Evolutionary conservation across 371 early-diverging fungal genomes (phyloP).

Genomic region (Lichtheimia ornata): DNA sequence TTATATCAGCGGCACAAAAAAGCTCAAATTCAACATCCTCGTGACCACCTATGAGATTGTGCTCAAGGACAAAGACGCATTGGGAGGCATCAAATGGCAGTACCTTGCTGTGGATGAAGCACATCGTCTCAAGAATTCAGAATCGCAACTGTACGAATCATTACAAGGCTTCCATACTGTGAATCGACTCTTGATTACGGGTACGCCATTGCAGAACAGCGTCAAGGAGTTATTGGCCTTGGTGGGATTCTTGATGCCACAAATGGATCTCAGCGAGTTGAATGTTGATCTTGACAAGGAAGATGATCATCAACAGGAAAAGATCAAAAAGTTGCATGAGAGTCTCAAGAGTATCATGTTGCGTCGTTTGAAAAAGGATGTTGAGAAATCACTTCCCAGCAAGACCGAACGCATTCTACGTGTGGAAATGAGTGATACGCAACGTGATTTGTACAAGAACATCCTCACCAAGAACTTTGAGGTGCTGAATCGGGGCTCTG

Average conservation of each 20-base stretch:
- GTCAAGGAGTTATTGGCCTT: constrained; percentile 83
- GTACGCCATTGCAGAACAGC: constrained; percentile 90
- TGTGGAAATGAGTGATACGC: constrained; percentile 89
- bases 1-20: constrained; percentile 56
- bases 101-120: constrained; percentile 92
- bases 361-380: constrained; percentile 96
- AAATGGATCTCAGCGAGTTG: constrained; percentile 71
- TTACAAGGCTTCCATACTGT: constrained; percentile 73
- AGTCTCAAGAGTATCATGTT: constrained; percentile 89
- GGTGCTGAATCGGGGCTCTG: constrained; percentile 81
- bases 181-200: constrained; percentile 85
- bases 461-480: constrained; percentile 92
- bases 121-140: constrained; percentile 88
- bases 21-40: constrained; percentile 87
- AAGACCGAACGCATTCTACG: constrained; percentile 95
- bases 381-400: constrained; percentile 93
- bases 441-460: constrained; percentile 91
- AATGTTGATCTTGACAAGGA: constrained; percentile 59
- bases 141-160: constrained; percentile 86
- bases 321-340: constrained; percentile 85
- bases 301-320: constrained; percentile 73
- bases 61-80: constrained; percentile 82
- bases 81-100: constrained; percentile 81
- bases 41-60: constrained; percentile 96
- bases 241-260: constrained; percentile 84